phyloP scores from a whole-genome alignment of 805 yeast genomes.

The Candida multigemmis region DNA sequence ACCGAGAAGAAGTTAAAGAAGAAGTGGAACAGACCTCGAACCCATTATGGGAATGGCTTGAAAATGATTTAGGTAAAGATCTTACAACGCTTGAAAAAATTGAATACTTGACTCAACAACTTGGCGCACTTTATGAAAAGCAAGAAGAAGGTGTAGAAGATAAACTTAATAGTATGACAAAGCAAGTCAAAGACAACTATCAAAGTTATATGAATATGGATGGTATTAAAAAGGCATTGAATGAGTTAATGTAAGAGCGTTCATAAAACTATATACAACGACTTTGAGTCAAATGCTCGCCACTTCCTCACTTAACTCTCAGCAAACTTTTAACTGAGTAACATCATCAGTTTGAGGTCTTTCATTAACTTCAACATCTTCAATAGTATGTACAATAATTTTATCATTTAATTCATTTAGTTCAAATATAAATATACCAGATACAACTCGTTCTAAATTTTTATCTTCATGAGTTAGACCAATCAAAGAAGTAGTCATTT shows the following conservation, averaged over 20 bases:
- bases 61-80: constrained; percentile 7
- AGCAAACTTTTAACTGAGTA: constrained; percentile 19
- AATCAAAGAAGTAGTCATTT: constrained; percentile 21
- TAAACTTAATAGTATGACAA: background rate
- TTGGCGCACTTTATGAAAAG: constrained; percentile 6
- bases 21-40: constrained; percentile 2
- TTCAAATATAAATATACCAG: constrained; percentile 61
- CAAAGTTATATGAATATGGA: no score
- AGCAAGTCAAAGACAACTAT: constrained; percentile 1
- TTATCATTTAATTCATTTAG: constrained; percentile 45
- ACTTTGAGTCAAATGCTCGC: no score
- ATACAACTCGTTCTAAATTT: constrained; percentile 30
- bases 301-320: background rate
- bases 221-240: no score
- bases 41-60: constrained; percentile 15
- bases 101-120: constrained; percentile 10
- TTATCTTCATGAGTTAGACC: constrained; percentile 19
- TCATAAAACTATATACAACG: no score
- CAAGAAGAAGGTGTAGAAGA: constrained; percentile 1
- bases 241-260: no score
- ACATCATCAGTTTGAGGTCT: constrained; percentile 18
- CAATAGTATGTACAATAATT: constrained; percentile 57
- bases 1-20: constrained; percentile 1
- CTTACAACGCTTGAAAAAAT: constrained; percentile 9
- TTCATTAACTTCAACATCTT: constrained; percentile 54